Evolutionary conservation across 768 basidiomycete species (phyloP).

Genomic region (Boletus sensibilis): DNA sequence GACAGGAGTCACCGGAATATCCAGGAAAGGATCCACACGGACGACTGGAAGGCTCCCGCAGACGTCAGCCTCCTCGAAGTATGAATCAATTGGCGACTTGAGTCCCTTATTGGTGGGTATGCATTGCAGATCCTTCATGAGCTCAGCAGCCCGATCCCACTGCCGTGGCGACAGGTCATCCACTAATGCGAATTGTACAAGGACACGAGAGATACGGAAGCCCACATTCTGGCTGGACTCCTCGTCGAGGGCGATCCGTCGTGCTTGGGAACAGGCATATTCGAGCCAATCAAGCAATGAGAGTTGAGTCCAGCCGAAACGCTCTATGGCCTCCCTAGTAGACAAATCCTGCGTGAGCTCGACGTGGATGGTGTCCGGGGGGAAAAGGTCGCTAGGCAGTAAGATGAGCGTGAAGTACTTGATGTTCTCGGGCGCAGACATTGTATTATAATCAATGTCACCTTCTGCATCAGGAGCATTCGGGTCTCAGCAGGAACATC

Average conservation of each 20-base stretch:
- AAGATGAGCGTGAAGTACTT: background rate
- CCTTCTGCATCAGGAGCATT: no score
- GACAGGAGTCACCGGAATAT: no score
- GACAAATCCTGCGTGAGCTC: background rate
- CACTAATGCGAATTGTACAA: background rate
- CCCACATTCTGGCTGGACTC: background rate
- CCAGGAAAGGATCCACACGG: no score
- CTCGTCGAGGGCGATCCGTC: background rate
- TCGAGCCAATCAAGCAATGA: background rate
- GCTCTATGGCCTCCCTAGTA: background rate
- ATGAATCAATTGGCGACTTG: background rate
- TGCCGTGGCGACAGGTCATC: background rate
- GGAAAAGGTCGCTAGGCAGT: background rate
- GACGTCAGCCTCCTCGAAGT: background rate
- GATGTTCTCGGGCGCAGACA: background rate
- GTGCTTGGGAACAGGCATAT: background rate
- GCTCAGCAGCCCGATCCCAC: background rate
- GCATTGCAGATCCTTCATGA: background rate
- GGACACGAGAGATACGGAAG: background rate
- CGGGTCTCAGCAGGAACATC: background rate
- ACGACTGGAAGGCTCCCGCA: background rate
- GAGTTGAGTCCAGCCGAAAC: background rate
- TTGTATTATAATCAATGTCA: no score
- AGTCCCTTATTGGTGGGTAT: background rate
- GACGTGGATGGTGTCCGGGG: background rate